Conservation (phyloP, 2,329 filamentous ascomycete genomes). For the Sporothrix dimorphospora region DNA sequence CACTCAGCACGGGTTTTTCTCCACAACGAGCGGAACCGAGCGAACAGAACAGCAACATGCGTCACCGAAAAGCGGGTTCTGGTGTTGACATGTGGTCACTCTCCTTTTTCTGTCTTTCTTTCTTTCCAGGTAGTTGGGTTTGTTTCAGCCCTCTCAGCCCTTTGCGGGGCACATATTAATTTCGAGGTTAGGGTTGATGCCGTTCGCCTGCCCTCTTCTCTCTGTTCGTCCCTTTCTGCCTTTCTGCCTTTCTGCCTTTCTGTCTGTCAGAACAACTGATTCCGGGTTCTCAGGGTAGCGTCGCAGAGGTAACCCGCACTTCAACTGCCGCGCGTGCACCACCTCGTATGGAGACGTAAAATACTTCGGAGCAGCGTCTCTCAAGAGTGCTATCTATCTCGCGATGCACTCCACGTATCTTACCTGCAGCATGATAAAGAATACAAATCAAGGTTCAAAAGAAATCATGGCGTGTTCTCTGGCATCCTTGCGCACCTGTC, state of each 20-base stretch:
- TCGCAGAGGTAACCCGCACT: not conserved
- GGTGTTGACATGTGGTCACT: not conserved
- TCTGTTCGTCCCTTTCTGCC: not conserved
- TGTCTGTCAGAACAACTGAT: not conserved
- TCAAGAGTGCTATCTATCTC: too few species aligned
- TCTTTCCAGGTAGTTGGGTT: not conserved
- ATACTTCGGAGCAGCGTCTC: not conserved
- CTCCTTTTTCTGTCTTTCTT: not conserved
- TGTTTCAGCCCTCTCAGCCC: slow-evolving; percentile 23
- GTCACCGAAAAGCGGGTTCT: not conserved
- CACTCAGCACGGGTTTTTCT: not conserved
- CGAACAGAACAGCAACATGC: not conserved
- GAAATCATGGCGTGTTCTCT: not conserved
- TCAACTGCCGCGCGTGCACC: not conserved
- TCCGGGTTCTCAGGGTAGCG: not conserved
- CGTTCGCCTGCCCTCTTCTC: not conserved
- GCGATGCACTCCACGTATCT: too few species aligned
- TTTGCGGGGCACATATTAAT: slow-evolving; percentile 14
- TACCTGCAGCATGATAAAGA: not conserved
- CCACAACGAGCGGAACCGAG: not conserved
- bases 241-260: not conserved
- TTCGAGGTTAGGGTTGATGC: not conserved
- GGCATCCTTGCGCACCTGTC: not conserved
- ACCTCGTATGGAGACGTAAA: not conserved
- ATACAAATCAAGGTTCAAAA: not conserved